These are phyloP conservation scores for Novakomyces olei DNA, from an alignment of 805 yeast species.

Conservation along the genomic window DNA sequence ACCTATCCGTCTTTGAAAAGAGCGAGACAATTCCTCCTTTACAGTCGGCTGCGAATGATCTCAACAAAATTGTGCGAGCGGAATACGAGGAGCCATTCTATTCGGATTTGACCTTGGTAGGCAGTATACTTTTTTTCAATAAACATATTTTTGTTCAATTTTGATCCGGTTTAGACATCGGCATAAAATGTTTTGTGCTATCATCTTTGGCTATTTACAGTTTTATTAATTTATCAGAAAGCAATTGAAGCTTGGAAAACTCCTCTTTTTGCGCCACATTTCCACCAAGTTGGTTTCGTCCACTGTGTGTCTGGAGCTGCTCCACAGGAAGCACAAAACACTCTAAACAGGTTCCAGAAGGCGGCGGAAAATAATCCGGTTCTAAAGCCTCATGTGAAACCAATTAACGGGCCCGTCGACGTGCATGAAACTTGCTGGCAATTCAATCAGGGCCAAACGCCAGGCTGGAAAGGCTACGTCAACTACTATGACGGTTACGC, in stretches of 20 bases:
- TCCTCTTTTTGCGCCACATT: neutral
- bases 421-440: too few relatives aligned
- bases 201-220: too few relatives aligned
- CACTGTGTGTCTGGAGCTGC: neutral
- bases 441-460: too few relatives aligned
- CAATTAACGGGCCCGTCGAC: too few relatives aligned
- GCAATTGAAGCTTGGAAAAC: neutral
- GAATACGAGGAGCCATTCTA: neutral
- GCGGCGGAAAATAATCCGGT: too few relatives aligned
- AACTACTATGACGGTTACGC: neutral
- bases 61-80: slow-evolving; percentile 7
- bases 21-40: slow-evolving; percentile 24
- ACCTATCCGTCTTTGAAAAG: slow-evolving; percentile 25
- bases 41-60: slow-evolving; percentile 30
- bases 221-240: too few relatives aligned
- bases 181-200: too few relatives aligned
- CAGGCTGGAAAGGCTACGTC: neutral
- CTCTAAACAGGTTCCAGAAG: too few relatives aligned
- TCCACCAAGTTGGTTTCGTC: neutral
- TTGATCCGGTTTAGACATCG: neutral
- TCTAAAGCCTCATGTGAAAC: too few relatives aligned
- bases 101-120: neutral
- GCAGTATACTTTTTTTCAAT: too few relatives aligned
- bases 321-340: neutral
- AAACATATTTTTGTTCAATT: too few relatives aligned